A percentile compares a stretch with the other conserved stretches of the same genome.
These are phyloP conservation scores for Rhodomyrtus tomentosa DNA, from an alignment of 345 rosid species.

Conservation along the genomic window DNA sequence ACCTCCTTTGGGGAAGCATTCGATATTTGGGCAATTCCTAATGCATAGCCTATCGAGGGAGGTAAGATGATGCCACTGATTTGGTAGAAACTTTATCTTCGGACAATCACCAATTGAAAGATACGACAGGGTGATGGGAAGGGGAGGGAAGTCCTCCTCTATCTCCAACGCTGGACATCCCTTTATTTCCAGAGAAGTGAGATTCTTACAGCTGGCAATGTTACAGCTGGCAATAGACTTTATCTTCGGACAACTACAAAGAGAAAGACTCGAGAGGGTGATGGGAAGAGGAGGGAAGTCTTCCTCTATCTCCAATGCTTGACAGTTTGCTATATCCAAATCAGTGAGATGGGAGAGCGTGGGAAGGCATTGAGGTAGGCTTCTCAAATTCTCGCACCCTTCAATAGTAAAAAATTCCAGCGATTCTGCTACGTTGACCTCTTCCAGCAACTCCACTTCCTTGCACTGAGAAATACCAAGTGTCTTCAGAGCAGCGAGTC, in stretches of 20 bases:
- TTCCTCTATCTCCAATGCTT: neutral
- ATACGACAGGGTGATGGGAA: accelerated
- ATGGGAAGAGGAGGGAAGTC: neutral
- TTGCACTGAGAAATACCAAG: accelerated
- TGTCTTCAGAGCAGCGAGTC: neutral
- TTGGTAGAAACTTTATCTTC: neutral
- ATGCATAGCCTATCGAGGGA: accelerated
- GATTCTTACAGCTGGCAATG: neutral
- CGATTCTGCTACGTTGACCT: neutral
- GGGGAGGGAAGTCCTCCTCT: neutral
- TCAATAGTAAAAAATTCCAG: accelerated
- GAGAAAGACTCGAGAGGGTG: accelerated
- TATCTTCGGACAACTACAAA: accelerated
- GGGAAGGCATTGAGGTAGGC: neutral
- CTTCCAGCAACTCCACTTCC: neutral
- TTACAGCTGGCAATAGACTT: neutral
- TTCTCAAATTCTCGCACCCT: accelerated
- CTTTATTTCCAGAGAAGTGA: accelerated
- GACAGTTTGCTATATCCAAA: accelerated
- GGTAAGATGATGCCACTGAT: neutral
- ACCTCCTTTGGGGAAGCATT: neutral
- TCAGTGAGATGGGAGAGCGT: accelerated
- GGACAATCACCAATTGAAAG: accelerated
- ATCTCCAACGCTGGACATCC: neutral
- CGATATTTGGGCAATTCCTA: accelerated